Evolutionary conservation across 352 stramenopile genomes (phyloP), one percentile per base, ranked within the genome.

Genomic region (Phytopythium cucurbitacearum): DNA sequence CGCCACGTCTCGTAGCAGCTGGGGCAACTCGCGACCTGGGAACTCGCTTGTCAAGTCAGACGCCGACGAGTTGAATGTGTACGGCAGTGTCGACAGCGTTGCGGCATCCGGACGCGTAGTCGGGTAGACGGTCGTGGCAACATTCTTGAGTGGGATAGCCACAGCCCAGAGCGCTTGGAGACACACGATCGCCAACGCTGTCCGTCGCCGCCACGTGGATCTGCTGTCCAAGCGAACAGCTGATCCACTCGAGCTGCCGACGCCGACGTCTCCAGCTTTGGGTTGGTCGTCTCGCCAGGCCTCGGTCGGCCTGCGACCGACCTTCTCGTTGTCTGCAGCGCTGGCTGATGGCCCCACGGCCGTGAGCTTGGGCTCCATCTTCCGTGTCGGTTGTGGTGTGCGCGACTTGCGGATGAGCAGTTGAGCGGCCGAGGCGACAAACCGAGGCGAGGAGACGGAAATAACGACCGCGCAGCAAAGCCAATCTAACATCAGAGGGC

Each of bases 101-200:
- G 39, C 5, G 32, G 60, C 57, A 36, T 78, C 68, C 3, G 71
- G 57, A 1, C 57, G 62, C 1, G 59, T 68, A 10, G 59, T 57
- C 8, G 71, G 71, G 40, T 73, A 73, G 7, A 62, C 55, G 38
- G 76, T 59, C 0, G 57, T 68, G 34, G 47, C 65, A 28, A 81
- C 59, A 41, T 81, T 81, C 58, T 78, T 78, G 16, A 78, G 33
- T 6, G 68, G 68, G 10, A 78, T 62, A 7, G 51, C 34, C 32
- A 68, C 53, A 21, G 68, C 68, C 71, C 71, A 81, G 9, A 73
- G 33, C 5, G 57, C 64, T 49, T 80, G 71, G 7, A 73, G 40
- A 8, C 64, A 2, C 34, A 80, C 59, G 40, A 64, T 37, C n/a
- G 16, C 37, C 1, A 67, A 10, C 11, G 53, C 43, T 2, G 45